phyloP scores from a whole-genome alignment of 108 stramenopile species.

The Parmales sp. region DNA sequence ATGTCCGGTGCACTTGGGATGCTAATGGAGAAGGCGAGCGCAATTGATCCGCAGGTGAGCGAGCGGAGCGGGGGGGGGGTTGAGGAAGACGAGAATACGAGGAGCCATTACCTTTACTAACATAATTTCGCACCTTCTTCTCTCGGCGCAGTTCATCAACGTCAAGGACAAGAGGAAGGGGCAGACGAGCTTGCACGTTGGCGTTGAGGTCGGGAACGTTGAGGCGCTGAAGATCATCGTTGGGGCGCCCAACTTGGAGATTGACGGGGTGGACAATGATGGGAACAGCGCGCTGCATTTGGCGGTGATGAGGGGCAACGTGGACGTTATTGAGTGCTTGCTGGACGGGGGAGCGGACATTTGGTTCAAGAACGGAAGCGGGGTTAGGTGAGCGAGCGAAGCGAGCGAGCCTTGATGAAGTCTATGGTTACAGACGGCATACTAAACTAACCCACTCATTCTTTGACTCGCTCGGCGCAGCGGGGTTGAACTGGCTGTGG shows the following conservation, averaged over 20 bases:
- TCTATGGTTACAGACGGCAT: no score
- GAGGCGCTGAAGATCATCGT: background rate
- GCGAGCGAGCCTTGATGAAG: background rate
- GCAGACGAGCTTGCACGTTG: constrained; percentile 5
- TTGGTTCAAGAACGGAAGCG: background rate
- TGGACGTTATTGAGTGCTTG: background rate
- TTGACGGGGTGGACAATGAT: background rate
- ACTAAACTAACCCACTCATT: no score
- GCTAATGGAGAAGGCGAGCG: background rate
- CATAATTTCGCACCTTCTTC: no score
- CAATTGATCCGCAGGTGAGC: background rate
- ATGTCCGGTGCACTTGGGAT: background rate
- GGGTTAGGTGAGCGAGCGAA: background rate
- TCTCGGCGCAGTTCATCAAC: no score
- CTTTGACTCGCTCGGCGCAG: no score
- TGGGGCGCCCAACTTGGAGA: background rate
- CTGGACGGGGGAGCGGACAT: background rate
- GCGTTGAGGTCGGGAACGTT: background rate
- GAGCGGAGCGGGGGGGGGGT: no score
- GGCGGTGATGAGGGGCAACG: background rate
- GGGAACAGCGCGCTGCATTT: background rate
- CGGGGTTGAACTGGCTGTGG: background rate
- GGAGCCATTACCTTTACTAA: no score
- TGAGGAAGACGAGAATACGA: no score
- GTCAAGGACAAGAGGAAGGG: background rate